Base-by-base conservation (phyloP, 169 alveolate species). In the Neospora caninum region DNA sequence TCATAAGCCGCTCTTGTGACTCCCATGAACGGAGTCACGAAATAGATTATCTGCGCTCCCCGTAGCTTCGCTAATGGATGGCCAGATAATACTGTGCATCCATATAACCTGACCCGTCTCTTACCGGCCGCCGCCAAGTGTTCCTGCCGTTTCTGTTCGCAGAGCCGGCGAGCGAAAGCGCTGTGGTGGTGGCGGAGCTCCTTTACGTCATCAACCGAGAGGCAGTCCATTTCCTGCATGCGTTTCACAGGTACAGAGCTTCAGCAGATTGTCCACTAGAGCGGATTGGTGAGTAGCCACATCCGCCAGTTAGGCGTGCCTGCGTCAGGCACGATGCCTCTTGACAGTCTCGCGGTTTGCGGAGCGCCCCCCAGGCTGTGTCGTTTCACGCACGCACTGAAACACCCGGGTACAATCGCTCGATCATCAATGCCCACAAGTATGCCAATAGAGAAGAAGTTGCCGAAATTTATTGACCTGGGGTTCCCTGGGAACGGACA, bases 101-200 rank as follows among this genome's bases (percentile, higher is more conserved):
- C 58, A 49, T 4, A 4, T 4, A 4, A 7, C 58, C 13, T 49
- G 58, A 13, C 58, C 58, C 22, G 4, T 49, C 31, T n/a, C 86
- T 78, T 36, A 82, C 89, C 89, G 39, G 89, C 2, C 54, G 89
- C 53, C 25, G 25, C 41, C 54, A 42, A 27, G 53, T 42, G 89
- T 22, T 82, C 89, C 64, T 34, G n/a, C 1, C 41, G n/a, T 49
- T 82, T 82, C 67, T 82, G 89, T 31, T 82, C 89, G 64, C 89
- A 82, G 41, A 82, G 67, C 25, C 89, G 89, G 18, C 89, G 89
- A 20, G 89, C 89, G 36, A 82, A 82, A 18, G 89, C 89, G 89
- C 64, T 82, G 67, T 82, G 89, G 38, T 82, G 89, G 54, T 82
- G 43, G 41, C 89, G 89, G 25, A 82, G 64, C 89, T 82, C 89